A percentile compares a stretch with the other conserved stretches of the same genome.
Evolutionary conservation across 2,329 filamentous ascomycete genomes (phyloP).

Genomic region (Truncatella angustata): DNA sequence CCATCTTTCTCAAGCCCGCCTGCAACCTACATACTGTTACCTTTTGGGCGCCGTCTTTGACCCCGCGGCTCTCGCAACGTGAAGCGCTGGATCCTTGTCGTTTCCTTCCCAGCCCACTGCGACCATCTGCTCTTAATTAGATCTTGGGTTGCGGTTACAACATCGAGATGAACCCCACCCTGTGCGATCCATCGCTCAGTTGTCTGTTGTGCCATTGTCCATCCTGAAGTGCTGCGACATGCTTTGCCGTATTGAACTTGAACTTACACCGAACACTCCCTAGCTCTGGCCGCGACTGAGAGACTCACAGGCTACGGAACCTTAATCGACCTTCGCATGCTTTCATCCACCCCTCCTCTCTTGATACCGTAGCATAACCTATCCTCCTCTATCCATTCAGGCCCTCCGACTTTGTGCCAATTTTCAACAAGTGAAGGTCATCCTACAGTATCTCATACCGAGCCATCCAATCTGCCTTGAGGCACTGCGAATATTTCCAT

Average conservation of each 20-base stretch:
- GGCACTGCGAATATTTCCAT: neutral
- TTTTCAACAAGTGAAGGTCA: neutral
- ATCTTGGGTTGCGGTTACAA: neutral
- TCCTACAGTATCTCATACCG: neutral
- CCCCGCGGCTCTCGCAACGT: slow-evolving; percentile 1
- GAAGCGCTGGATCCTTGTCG: neutral
- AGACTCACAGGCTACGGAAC: slow-evolving; percentile 1
- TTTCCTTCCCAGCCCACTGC: neutral
- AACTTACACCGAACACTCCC: neutral
- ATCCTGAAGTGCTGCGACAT: neutral
- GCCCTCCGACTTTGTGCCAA: neutral
- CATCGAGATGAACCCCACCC: slow-evolving; percentile 2
- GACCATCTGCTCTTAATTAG: neutral
- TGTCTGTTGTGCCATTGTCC: neutral
- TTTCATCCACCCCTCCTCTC: neutral
- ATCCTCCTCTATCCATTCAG: neutral
- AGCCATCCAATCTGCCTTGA: neutral
- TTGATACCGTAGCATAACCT: neutral
- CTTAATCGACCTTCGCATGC: slow-evolving; percentile 1
- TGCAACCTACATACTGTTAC: neutral
- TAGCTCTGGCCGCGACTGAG: slow-evolving; percentile 3
- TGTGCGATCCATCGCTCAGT: slow-evolving; percentile 1
- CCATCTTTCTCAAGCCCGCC: neutral
- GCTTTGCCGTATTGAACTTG: neutral
- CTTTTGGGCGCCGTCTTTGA: neutral